phyloP scores from a whole-genome alignment of 1,284 basidiomycete genomes.

The Leccinum pallidistipes region DNA sequence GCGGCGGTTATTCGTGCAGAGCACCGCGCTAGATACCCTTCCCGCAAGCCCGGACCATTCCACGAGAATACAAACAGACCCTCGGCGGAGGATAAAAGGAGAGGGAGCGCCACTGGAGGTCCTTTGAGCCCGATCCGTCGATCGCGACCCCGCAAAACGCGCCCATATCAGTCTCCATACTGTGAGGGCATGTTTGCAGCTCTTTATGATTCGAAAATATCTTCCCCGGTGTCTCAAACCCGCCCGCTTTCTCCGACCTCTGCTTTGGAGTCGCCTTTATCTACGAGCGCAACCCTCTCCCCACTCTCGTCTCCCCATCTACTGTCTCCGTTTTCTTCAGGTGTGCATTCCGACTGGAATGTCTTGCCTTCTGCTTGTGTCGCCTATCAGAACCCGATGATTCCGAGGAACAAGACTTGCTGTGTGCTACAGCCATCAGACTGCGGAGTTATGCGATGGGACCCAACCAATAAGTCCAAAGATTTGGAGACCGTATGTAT shows the following conservation, averaged over 20 bases:
- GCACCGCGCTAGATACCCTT: slow-evolving; percentile 43
- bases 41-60: slow-evolving; percentile 47
- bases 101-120: background rate
- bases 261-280: background rate
- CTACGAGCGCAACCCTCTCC: slow-evolving; percentile 10
- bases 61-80: slow-evolving; percentile 31
- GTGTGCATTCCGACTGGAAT: background rate
- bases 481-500: slow-evolving; percentile 19
- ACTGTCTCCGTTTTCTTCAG: slow-evolving; percentile 10
- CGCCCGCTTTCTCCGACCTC: slow-evolving; percentile 3
- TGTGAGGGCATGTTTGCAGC: slow-evolving; percentile 15
- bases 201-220: background rate
- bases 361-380: background rate
- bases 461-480: slow-evolving; percentile 2
- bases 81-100: slow-evolving; percentile 3
- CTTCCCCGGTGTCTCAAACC: background rate
- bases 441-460: slow-evolving; percentile 1
- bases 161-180: slow-evolving; percentile 5
- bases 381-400: background rate
- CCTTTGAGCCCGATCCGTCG: background rate
- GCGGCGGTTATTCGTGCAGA: slow-evolving; percentile 40
- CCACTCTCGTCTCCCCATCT: slow-evolving; percentile 9
- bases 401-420: background rate
- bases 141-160: slow-evolving; percentile 2
- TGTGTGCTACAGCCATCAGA: background rate